A percentile compares a stretch with the other conserved stretches of the same genome.
Conservation (phyloP, 1,139 yeast genomes). For the Zygosaccharomyces sapae region DNA sequence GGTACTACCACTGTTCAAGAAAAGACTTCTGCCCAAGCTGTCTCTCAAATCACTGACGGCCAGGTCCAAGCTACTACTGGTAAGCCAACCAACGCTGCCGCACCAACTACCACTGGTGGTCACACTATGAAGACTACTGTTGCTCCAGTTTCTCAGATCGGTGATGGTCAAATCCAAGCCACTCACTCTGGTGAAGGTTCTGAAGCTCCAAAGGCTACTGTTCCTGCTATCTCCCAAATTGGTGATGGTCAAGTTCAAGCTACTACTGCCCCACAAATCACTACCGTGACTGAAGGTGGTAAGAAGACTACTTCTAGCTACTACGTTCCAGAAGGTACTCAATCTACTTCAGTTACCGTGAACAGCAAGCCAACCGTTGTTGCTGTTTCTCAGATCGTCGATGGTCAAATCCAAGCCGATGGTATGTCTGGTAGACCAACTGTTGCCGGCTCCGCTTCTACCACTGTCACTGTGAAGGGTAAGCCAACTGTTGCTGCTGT, state of each 20-base stretch:
- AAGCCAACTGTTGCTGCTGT: conserved; percentile 39
- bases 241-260: conserved; percentile 33
- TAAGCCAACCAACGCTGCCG: conserved; percentile 8
- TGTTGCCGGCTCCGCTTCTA: conserved; percentile 39
- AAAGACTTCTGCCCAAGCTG: conserved; percentile 32
- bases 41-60: conserved; percentile 15
- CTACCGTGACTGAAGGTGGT: conserved; percentile 26
- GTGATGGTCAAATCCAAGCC: conserved; percentile 63
- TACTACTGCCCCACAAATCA: conserved; percentile 34
- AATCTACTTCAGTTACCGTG: conserved; percentile 15
- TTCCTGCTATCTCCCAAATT: conserved; percentile 37
- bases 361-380: conserved; percentile 36
- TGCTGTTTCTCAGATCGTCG: conserved; percentile 51
- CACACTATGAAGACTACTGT: conserved; percentile 39
- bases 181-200: conserved; percentile 41
- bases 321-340: conserved; percentile 1
- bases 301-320: conserved; percentile 21
- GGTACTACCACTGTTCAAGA: conserved; percentile 23
- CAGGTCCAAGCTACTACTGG: conserved; percentile 15
- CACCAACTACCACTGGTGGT: conserved; percentile 34
- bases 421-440: conserved; percentile 39
- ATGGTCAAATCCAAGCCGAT: conserved; percentile 61
- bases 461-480: conserved; percentile 27
- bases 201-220: conserved; percentile 38
- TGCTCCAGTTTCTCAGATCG: conserved; percentile 49